Conservation (phyloP, 495 filamentous ascomycete genomes). For the Penicilliopsis zonata region DNA sequence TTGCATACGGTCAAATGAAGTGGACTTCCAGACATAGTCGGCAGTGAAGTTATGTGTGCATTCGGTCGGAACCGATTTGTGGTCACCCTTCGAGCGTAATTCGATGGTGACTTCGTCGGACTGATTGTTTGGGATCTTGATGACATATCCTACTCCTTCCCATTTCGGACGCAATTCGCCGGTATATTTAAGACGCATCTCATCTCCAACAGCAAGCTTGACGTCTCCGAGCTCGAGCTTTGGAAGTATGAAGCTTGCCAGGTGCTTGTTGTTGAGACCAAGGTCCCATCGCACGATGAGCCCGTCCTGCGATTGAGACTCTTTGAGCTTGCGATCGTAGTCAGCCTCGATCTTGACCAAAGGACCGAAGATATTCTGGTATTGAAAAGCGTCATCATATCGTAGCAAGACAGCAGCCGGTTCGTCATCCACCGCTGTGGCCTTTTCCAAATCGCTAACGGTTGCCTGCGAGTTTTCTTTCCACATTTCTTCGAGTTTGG, state of each 20-base stretch:
- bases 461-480: constrained; percentile 90
- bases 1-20: constrained; percentile 98
- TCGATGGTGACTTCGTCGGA: constrained; percentile 97
- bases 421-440: constrained; percentile 86
- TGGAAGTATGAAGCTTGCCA: constrained; percentile 89
- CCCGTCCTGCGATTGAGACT: constrained; percentile 92
- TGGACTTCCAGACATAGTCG: constrained; percentile 99
- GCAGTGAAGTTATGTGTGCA: constrained; percentile 97
- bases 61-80: constrained; percentile 92
- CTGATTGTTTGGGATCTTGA: constrained; percentile 99
- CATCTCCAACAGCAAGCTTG: constrained; percentile 94
- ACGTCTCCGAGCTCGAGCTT: constrained; percentile 98
- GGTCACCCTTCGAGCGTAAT: constrained; percentile 75
- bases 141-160: constrained; percentile 98
- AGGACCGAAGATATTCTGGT: constrained; percentile 97
- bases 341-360: constrained; percentile 99
- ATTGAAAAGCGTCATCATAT: constrained; percentile 97
- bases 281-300: constrained; percentile 92
- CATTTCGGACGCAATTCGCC: constrained; percentile 88
- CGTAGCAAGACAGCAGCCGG: constrained; percentile 85
- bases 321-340: constrained; percentile 97
- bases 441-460: constrained; percentile 86
- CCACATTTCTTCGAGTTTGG: constrained; percentile 97
- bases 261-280: constrained; percentile 94
- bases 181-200: constrained; percentile 95